These are phyloP conservation scores for Xenoacremonium recifei DNA, from an alignment of 2,329 filamentous ascomycete genomes.

Conservation along the genomic window DNA sequence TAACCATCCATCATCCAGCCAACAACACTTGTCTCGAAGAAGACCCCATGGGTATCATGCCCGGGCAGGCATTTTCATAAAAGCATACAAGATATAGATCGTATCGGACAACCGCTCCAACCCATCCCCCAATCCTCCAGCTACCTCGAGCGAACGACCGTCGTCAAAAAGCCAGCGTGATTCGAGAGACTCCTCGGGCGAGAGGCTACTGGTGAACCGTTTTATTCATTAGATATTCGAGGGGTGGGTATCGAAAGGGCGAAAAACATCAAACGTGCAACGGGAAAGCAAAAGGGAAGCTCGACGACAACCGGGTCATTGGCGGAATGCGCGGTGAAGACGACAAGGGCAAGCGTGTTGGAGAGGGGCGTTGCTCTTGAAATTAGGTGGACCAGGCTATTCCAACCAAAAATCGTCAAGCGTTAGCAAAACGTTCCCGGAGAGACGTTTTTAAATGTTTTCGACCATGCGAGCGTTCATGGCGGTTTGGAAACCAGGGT, in stretches of 20 bases:
- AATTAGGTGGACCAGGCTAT: conserved; percentile 38
- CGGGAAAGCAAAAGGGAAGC: conserved; percentile 3
- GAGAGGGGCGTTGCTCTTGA: conserved; percentile 18
- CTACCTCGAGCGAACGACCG: neutral
- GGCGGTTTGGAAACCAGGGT: conserved; percentile 70
- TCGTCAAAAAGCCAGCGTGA: neutral
- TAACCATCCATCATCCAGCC: conserved; percentile 6
- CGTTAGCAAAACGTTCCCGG: conserved; percentile 25
- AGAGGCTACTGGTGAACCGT: neutral
- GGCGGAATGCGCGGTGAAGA: conserved; percentile 13
- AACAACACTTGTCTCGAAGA: conserved; percentile 7
- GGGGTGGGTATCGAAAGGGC: conserved; percentile 16
- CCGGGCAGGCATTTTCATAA: conserved; percentile 3
- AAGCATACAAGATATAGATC: conserved; percentile 13
- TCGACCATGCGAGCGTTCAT: conserved; percentile 82
- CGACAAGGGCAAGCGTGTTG: conserved; percentile 16
- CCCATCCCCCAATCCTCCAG: neutral
- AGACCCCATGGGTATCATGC: conserved; percentile 21
- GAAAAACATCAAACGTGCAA: conserved; percentile 4
- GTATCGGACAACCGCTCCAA: neutral
- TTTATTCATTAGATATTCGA: conserved; percentile 1
- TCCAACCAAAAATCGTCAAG: conserved; percentile 24
- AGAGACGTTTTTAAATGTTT: conserved; percentile 63
- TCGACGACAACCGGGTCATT: conserved; percentile 5
- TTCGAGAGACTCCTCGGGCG: neutral